These are phyloP conservation scores for Akanthomyces lecanii DNA, from an alignment of 2,329 filamentous ascomycete species.

Conservation along the genomic window DNA sequence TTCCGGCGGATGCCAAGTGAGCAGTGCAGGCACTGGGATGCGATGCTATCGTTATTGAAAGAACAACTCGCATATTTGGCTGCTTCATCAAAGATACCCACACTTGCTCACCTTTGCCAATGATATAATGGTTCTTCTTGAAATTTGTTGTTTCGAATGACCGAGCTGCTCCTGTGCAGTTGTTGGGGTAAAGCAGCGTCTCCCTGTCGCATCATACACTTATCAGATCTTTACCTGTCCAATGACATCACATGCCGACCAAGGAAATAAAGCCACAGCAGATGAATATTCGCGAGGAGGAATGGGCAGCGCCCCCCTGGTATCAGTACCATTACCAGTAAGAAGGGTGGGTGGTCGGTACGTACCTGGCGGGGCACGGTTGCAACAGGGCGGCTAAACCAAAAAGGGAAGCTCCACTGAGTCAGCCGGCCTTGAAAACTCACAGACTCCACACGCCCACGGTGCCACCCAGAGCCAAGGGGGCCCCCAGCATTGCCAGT, in stretches of 20 bases:
- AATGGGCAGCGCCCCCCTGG: not conserved
- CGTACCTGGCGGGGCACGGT: not conserved
- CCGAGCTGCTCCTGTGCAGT: not conserved
- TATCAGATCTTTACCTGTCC: constrained; percentile 11
- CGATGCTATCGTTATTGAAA: too few species aligned
- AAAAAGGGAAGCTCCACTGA: not conserved
- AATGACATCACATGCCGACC: constrained; percentile 3
- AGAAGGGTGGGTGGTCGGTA: not conserved
- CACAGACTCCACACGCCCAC: not conserved
- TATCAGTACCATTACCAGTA: not conserved
- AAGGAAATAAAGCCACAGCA: not conserved
- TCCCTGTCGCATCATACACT: not conserved
- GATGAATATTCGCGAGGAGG: not conserved
- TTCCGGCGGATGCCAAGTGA: not conserved
- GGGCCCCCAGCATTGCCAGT: not conserved
- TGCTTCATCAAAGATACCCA: too few species aligned
- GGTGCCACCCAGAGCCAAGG: too few species aligned
- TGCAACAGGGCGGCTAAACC: not conserved
- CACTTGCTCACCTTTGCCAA: too few species aligned
- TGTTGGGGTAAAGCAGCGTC: not conserved
- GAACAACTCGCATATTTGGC: not conserved
- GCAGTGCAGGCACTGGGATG: not conserved
- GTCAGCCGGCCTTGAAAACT: not conserved
- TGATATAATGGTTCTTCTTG: not conserved
- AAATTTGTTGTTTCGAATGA: not conserved